These are phyloP conservation scores for Claviceps cyperi DNA, from an alignment of 2,329 filamentous ascomycete species.

Conservation along the genomic window DNA sequence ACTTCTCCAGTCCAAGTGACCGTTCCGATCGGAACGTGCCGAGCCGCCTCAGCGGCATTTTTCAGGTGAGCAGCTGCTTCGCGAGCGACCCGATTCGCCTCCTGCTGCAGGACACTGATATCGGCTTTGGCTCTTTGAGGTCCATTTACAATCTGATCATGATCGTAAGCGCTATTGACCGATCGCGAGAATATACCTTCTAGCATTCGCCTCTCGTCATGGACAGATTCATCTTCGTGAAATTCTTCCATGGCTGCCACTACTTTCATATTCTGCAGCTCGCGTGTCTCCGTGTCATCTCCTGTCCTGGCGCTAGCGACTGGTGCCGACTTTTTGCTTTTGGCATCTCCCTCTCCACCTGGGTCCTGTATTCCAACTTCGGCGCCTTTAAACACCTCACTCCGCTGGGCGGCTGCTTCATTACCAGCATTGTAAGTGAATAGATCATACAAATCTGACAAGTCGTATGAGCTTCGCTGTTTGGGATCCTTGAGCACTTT, in stretches of 20 bases:
- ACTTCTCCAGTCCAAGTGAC: slow-evolving; percentile 89
- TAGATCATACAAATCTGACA: slow-evolving; percentile 80
- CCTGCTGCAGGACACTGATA: slow-evolving; percentile 61
- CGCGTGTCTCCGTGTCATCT: slow-evolving; percentile 20
- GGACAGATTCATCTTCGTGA: slow-evolving; percentile 34
- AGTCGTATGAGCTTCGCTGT: slow-evolving; percentile 78
- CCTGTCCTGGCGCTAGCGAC: slow-evolving; percentile 4
- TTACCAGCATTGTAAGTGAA: slow-evolving; percentile 55
- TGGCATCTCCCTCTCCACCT: slow-evolving; percentile 3
- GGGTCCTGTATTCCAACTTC: slow-evolving; percentile 38
- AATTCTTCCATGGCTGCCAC: slow-evolving; percentile 53
- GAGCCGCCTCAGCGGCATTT: slow-evolving; percentile 57
- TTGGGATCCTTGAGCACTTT: slow-evolving; percentile 92
- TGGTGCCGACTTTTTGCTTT: slow-evolving; percentile 4
- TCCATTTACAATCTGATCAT: slow-evolving; percentile 79
- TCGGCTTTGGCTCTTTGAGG: slow-evolving; percentile 60
- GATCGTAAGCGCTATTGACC: slow-evolving; percentile 83
- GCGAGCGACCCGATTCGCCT: slow-evolving; percentile 67
- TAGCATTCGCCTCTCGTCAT: slow-evolving; percentile 65
- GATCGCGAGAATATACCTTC: slow-evolving; percentile 78
- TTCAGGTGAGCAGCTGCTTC: slow-evolving; percentile 65
- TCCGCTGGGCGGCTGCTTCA: slow-evolving; percentile 53
- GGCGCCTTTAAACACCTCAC: slow-evolving; percentile 74
- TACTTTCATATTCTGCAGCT: slow-evolving; percentile 40
- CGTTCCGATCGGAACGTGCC: slow-evolving; percentile 61